A percentile compares a stretch with the other conserved stretches of the same genome.
Conservation (phyloP, 2,329 filamentous ascomycete species). For the Leptographium flavum region DNA sequence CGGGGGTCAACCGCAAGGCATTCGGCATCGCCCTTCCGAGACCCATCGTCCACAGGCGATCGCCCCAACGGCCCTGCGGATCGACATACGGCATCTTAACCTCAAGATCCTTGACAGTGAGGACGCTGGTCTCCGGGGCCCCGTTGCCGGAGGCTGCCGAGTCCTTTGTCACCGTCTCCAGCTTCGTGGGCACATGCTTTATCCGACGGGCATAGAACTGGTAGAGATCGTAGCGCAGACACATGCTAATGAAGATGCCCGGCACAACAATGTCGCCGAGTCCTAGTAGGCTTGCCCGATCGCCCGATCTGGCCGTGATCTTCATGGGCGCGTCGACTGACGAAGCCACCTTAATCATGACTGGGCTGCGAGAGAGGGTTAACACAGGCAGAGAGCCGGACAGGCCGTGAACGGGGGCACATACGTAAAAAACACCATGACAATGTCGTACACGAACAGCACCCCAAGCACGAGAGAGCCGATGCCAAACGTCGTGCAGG, state of each 20-base stretch:
- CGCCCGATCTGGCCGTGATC: conserved; percentile 55
- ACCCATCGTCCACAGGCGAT: conserved; percentile 58
- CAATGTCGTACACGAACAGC: conserved; percentile 89
- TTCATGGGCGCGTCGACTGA: conserved; percentile 88
- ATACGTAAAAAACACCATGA: conserved; percentile 76
- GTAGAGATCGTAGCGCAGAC: conserved; percentile 83
- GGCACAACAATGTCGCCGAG: conserved; percentile 90
- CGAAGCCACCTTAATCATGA: conserved; percentile 80
- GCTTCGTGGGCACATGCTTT: conserved; percentile 26
- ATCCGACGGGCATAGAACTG: conserved; percentile 62
- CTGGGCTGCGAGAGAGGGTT: conserved; percentile 35
- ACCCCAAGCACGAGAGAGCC: conserved; percentile 64
- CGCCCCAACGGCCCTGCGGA: conserved; percentile 65
- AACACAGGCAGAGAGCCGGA: not conserved
- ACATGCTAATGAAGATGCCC: conserved; percentile 77
- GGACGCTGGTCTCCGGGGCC: conserved; percentile 17
- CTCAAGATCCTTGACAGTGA: conserved; percentile 21
- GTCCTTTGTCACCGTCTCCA: conserved; percentile 16
- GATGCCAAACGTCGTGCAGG: conserved; percentile 74
- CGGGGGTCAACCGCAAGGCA: conserved; percentile 16
- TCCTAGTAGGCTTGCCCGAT: conserved; percentile 64
- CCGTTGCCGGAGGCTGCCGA: not conserved
- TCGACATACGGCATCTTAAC: conserved; percentile 39
- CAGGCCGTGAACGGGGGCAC: conserved; percentile 17
- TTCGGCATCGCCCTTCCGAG: too few relatives aligned